Evolutionary conservation across 495 filamentous ascomycete genomes (phyloP), one percentile per base, ranked within the genome.

Genomic region (Aspergillus kassunensis): DNA sequence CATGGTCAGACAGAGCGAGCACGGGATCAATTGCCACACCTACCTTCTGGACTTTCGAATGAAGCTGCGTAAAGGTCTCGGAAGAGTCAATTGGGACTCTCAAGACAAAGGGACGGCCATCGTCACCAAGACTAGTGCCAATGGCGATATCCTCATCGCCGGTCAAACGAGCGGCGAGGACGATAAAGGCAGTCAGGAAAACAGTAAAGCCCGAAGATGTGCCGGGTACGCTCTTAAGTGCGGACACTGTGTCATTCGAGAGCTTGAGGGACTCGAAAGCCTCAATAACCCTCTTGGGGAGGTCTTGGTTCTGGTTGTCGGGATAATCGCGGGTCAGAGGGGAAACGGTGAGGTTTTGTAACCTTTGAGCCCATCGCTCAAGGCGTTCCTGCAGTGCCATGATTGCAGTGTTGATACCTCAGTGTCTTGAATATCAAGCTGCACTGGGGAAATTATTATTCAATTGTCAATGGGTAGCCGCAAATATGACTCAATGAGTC

Each of bases 121-220:
- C 69, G 20, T 71, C 68, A 25, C 61, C 68, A 9, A 64, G 62
- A 43, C 65, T 77, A 6, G 76, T 79, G 12, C 71, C 76, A 34
- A 79, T 61, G 10, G 73, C 67, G 31, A 79, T 77, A 44, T 79
- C 76, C 51, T 79, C 76, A 52, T 79, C 76, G 27, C 76, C 76
- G n/a, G 76, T 77, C 58, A 79, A 58, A 36, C 76, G 69, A 46
- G 67, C 69, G n/a, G 73, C 74, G 30, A 79, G 59, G 46, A 77
- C 61, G 1, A 73, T 63, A 39, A 77, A 78, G 23, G 76, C 73
- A 13, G 74, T 66, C 31, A 79, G 42, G 42, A 79, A 63, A 41
- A 76, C 62, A 0, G 71, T 76, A 39, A 79, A 79, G 0, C 65
- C 67, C 0, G 74, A 71, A 0, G 71, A 59, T 0, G 69, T 64